phyloP scores from a whole-genome alignment of 805 yeast species.

The Ascoidea tarda region DNA sequence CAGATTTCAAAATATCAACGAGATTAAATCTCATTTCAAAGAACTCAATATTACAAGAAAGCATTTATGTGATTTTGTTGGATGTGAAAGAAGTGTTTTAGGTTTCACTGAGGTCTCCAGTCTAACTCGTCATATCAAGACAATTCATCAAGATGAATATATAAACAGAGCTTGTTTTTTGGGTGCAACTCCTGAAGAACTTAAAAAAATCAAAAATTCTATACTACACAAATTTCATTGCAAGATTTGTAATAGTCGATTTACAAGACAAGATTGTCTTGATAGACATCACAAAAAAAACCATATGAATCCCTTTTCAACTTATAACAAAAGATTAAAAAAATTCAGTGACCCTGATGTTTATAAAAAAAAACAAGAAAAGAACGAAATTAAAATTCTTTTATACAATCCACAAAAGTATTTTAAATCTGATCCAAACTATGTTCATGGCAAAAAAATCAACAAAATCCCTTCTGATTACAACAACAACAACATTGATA shows the following conservation, averaged over 20 bases:
- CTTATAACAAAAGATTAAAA: background rate
- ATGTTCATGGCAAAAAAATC: no score
- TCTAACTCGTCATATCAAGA: background rate
- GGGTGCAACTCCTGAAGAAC: no score
- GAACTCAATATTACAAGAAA: background rate
- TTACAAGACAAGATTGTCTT: background rate
- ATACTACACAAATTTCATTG: background rate
- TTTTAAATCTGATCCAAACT: no score
- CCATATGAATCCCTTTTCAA: background rate
- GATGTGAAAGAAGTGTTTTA: background rate
- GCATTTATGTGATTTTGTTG: background rate
- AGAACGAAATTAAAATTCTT: no score
- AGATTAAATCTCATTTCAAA: background rate
- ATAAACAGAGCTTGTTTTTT: no score
- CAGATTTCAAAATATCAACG: background rate
- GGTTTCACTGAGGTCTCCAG: background rate
- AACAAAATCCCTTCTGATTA: no score
- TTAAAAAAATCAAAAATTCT: no score
- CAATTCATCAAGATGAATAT: background rate
- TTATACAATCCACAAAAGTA: no score
- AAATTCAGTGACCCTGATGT: no score
- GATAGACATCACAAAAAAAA: background rate
- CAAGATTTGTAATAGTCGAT: background rate
- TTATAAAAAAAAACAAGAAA: no score
- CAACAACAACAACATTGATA: no score